A percentile compares a stretch with the other conserved stretches of the same genome.
These are phyloP conservation scores for Oehlia diaphana DNA, from an alignment of 192 early-diverging fungal genomes.

Conservation along the genomic window DNA sequence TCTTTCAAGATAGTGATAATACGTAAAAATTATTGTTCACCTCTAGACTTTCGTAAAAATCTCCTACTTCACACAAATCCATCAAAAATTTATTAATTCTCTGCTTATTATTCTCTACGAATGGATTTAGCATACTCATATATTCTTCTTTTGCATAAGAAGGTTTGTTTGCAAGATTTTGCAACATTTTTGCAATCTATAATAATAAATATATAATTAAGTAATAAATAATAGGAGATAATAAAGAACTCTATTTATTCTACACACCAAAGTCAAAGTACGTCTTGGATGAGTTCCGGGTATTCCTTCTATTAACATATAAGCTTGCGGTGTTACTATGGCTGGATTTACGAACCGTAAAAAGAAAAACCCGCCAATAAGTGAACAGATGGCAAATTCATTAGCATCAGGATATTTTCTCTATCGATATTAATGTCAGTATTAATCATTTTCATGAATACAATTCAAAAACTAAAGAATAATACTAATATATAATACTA, in stretches of 20 bases:
- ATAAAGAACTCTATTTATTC: background rate
- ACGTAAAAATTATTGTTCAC: conserved; percentile 20
- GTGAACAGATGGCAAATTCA: conserved; percentile 85
- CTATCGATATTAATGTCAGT: conserved; percentile 34
- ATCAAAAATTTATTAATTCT: conserved; percentile 88
- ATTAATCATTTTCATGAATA: background rate
- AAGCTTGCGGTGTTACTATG: conserved; percentile 93
- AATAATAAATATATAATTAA: background rate
- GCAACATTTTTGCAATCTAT: conserved; percentile 88
- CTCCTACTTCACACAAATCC: conserved; percentile 90
- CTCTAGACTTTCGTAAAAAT: conserved; percentile 94
- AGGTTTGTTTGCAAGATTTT: conserved; percentile 94
- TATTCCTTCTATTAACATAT: conserved; percentile 85
- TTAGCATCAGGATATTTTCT: conserved; percentile 89
- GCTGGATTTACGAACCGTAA: conserved; percentile 98
- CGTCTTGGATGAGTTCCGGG: conserved; percentile 80
- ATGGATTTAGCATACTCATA: conserved; percentile 87
- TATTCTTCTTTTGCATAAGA: conserved; percentile 88
- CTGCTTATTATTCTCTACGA: conserved; percentile 84
- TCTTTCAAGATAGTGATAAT: background rate
- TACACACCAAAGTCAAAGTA: conserved; percentile 78
- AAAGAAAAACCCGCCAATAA: conserved; percentile 98
- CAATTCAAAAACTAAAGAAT: background rate
- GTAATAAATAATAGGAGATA: background rate
- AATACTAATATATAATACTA: conserved; percentile 1